Evolutionary conservation across 208 protist genomes (phyloP).

Genomic region (Acanthamoeba triangularis): DNA sequence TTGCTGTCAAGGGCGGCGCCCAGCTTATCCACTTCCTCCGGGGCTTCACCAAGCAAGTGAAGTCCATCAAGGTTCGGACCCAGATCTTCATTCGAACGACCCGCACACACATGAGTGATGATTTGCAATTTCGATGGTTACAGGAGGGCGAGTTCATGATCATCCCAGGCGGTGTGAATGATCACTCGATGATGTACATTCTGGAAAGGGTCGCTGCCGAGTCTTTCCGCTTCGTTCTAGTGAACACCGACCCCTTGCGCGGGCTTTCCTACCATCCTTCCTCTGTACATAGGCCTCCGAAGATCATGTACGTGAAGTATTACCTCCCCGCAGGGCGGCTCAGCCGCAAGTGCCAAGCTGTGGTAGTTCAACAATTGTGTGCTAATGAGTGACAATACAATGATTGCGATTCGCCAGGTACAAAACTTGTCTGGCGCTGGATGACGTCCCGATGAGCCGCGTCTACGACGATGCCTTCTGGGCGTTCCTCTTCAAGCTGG

Average conservation of each 20-base stretch:
- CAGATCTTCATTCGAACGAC: too few relatives aligned
- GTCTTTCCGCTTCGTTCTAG: slow-evolving; percentile 73
- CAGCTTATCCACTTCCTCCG: slow-evolving; percentile 74
- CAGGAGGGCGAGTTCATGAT: slow-evolving; percentile 76
- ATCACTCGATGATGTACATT: slow-evolving; percentile 78
- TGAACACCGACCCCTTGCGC: slow-evolving; percentile 69
- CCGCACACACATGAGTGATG: too few relatives aligned
- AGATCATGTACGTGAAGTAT: slow-evolving; percentile 73
- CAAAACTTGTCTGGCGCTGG: slow-evolving; percentile 75
- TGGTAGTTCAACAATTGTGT: not conserved
- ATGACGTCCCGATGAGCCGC: slow-evolving; percentile 43
- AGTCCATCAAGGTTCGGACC: slow-evolving; percentile 52
- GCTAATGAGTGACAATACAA: not conserved
- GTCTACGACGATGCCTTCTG: slow-evolving; percentile 74
- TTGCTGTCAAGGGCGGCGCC: slow-evolving; percentile 68
- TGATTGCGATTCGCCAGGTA: slow-evolving; percentile 16
- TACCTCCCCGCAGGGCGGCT: not conserved
- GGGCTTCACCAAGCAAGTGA: slow-evolving; percentile 73
- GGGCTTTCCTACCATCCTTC: slow-evolving; percentile 68
- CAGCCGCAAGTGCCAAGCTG: not conserved
- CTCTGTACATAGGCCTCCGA: slow-evolving; percentile 72
- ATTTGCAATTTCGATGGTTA: not conserved
- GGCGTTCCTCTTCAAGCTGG: slow-evolving; percentile 75
- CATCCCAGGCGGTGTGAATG: slow-evolving; percentile 64
- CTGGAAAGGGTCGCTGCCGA: slow-evolving; percentile 51